A percentile compares a stretch with the other conserved stretches of the same genome.
These are phyloP conservation scores for Saccharomycopsis phalli DNA, from an alignment of 1,139 yeast genomes.

Conservation along the genomic window DNA sequence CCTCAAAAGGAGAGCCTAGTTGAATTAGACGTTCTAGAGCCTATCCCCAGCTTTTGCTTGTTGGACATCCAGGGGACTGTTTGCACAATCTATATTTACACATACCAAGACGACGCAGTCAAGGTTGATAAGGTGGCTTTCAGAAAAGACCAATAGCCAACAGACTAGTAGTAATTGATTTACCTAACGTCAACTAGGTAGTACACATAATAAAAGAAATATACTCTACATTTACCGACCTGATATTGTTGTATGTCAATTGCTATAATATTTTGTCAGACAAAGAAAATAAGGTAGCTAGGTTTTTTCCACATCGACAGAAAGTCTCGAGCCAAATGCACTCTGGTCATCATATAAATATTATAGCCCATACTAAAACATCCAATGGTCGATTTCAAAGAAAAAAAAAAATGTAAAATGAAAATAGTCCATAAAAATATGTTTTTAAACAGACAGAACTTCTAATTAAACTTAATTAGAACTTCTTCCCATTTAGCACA, in stretches of 20 bases:
- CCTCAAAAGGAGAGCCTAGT: constrained; percentile 22
- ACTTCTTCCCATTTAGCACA: no score
- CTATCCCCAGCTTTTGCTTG: constrained; percentile 83
- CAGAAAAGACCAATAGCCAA: constrained; percentile 27
- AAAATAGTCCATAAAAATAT: no score
- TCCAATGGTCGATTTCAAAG: no score
- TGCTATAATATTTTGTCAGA: constrained; percentile 30
- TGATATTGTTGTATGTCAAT: no score
- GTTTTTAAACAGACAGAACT: no score
- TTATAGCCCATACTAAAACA: no score
- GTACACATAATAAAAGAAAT: not conserved
- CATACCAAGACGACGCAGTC: constrained; percentile 71
- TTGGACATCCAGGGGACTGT: constrained; percentile 71
- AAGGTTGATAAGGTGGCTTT: constrained; percentile 87
- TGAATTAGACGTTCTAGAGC: constrained; percentile 30
- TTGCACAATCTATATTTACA: constrained; percentile 80
- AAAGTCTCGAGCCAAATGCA: constrained; percentile 95
- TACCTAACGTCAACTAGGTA: not conserved
- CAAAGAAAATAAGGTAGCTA: constrained; percentile 60
- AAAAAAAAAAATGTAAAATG: no score
- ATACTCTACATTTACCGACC: no score
- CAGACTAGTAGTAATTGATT: not conserved
- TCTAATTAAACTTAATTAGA: no score
- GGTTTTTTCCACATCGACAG: constrained; percentile 89
- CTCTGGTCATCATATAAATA: constrained; percentile 69